Conservation (phyloP, 2,329 filamentous ascomycete genomes). For the Sordariomycetes sp. region DNA sequence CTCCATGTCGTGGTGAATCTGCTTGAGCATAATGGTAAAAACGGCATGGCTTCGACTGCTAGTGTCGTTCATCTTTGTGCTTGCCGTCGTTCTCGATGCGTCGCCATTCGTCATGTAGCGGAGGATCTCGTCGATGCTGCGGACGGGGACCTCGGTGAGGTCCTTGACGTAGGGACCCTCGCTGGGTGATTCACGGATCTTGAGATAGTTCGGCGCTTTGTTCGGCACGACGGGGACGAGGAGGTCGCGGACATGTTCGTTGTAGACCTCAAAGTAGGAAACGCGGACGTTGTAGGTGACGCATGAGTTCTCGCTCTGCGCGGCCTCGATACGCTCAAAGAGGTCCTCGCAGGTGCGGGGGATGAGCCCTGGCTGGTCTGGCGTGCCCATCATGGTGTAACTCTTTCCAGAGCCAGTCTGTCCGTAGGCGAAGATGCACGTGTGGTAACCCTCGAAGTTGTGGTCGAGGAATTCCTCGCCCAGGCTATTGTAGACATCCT, state of each 20-base stretch:
- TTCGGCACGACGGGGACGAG: conserved; percentile 64
- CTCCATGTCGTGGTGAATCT: conserved; percentile 94
- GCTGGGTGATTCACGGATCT: conserved; percentile 89
- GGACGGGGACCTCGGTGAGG: conserved; percentile 84
- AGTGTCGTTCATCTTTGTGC: conserved; percentile 99
- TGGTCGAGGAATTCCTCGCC: conserved; percentile 97
- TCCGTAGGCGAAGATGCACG: conserved; percentile 97
- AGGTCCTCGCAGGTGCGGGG: conserved; percentile 92
- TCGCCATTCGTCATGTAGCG: conserved; percentile 88
- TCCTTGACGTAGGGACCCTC: conserved; percentile 97
- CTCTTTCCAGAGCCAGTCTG: conserved; percentile 97
- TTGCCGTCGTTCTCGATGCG: conserved; percentile 75
- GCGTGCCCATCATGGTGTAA: conserved; percentile 94
- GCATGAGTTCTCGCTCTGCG: conserved; percentile 71
- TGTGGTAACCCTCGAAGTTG: conserved; percentile 99
- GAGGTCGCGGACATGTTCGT: conserved; percentile 94
- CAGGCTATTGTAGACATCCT: conserved; percentile 86
- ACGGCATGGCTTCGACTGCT: conserved; percentile 94
- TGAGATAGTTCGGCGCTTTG: conserved; percentile 81
- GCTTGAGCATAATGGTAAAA: conserved; percentile 95
- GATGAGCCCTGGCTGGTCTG: conserved; percentile 82
- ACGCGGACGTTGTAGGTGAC: conserved; percentile 96
- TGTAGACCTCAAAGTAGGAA: conserved; percentile 99
- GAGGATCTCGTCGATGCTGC: conserved; percentile 78
- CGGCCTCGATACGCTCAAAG: conserved; percentile 81